Evolutionary conservation across 805 yeast genomes (phyloP).

Genomic region (Lipomyces sp.): DNA sequence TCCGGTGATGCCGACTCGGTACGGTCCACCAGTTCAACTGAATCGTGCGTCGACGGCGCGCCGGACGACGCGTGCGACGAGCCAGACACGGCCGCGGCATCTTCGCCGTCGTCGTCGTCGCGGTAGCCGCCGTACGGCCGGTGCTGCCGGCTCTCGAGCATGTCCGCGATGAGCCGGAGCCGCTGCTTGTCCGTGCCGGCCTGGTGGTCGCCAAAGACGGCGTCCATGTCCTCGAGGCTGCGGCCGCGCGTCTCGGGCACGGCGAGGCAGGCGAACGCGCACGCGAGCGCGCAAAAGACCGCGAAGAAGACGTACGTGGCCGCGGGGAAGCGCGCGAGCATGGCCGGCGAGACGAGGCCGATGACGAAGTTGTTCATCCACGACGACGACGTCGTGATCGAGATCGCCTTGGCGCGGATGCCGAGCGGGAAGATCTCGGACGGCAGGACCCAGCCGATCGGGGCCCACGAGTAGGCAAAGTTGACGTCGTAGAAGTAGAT

Average conservation of each 20-base stretch:
- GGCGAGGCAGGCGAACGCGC: constrained; percentile 22
- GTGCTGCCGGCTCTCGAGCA: too few relatives aligned
- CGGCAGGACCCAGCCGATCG: constrained; percentile 59
- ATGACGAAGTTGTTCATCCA: constrained; percentile 33
- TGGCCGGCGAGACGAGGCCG: constrained; percentile 32
- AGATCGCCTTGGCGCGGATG: constrained; percentile 32
- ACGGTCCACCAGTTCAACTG: too few relatives aligned
- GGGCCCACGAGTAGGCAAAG: constrained; percentile 57
- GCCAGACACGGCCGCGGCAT: too few relatives aligned
- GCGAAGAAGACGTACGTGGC: constrained; percentile 38
- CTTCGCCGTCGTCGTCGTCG: too few relatives aligned
- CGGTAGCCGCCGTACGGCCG: too few relatives aligned
- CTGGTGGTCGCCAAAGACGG: constrained; percentile 16
- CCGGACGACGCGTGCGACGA: too few relatives aligned
- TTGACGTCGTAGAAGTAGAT: constrained; percentile 56
- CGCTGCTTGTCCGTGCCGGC: too few relatives aligned
- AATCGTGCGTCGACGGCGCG: too few relatives aligned
- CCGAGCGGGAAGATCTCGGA: constrained; percentile 63
- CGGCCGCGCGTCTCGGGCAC: constrained; percentile 23
- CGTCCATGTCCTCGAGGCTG: constrained; percentile 26
- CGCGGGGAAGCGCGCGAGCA: constrained; percentile 30
- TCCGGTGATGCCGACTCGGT: too few relatives aligned
- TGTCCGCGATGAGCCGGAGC: too few relatives aligned
- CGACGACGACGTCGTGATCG: constrained; percentile 18
- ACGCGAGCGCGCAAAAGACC: constrained; percentile 31